A percentile compares a stretch with the other conserved stretches of the same genome.
Conservation (phyloP, 164 flowering plant genomes). For the Kingdonia uniflora region DNA sequence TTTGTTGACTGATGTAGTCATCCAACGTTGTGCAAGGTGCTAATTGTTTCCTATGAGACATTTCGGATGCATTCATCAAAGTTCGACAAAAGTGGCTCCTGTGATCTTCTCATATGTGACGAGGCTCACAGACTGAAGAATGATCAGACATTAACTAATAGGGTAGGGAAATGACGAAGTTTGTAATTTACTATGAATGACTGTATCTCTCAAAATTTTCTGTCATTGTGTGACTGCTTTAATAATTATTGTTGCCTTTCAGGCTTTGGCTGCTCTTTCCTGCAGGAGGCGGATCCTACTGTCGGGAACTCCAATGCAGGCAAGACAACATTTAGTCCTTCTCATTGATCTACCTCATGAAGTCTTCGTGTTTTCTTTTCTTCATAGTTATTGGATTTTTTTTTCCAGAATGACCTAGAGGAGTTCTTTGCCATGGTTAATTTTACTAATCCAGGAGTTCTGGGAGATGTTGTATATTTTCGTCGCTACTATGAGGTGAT, state of each 20-base stretch:
- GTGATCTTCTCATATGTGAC: constrained; percentile 97
- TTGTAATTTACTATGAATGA: too few relatives aligned
- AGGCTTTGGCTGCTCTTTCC: constrained; percentile 90
- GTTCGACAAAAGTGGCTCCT: constrained; percentile 59
- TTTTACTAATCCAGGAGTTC: constrained; percentile 88
- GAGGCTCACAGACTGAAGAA: constrained; percentile 98
- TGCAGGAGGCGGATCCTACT: constrained; percentile 80
- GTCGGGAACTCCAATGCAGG: constrained; percentile 99
- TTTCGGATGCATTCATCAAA: constrained; percentile 91
- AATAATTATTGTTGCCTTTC: not conserved
- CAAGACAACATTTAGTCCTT: constrained; percentile 12
- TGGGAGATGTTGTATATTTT: constrained; percentile 86
- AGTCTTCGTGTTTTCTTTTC: constrained; percentile 1
- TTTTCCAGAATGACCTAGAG: constrained; percentile 87
- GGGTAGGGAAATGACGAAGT: constrained; percentile 62
- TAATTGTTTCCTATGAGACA: constrained; percentile 97
- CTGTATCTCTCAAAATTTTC: too few relatives aligned
- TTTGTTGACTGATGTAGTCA: constrained; percentile 14
- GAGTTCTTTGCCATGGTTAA: constrained; percentile 99
- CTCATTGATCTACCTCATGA: constrained; percentile 3
- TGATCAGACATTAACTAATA: constrained; percentile 91
- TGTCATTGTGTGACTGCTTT: too few relatives aligned
- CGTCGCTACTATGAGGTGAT: constrained; percentile 90
- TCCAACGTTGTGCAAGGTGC: constrained; percentile 38
- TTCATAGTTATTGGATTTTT: constrained; percentile 1